Conservation (phyloP, 2,329 filamentous ascomycete genomes). For the Talaromyces sp. region DNA sequence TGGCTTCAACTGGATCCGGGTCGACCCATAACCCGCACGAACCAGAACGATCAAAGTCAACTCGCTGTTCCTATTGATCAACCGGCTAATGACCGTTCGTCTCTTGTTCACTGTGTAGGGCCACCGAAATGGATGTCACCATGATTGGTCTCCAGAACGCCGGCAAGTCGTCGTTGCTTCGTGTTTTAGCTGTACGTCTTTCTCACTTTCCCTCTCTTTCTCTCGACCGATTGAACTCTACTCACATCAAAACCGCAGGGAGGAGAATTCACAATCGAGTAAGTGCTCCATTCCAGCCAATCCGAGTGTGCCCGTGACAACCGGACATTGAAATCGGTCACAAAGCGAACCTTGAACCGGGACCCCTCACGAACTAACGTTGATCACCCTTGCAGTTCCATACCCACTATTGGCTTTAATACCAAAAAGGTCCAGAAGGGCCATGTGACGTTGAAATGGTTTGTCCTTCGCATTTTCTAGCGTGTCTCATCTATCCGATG, state of each 20-base stretch:
- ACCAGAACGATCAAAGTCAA: slow-evolving; percentile 15
- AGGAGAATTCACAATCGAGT: slow-evolving; percentile 98
- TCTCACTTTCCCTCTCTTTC: background rate
- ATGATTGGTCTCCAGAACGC: slow-evolving; percentile 99
- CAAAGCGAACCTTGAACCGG: background rate
- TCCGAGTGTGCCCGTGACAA: slow-evolving; percentile 4
- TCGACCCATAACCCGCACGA: slow-evolving; percentile 35
- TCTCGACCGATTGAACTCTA: background rate
- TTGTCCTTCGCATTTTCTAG: slow-evolving; percentile 33
- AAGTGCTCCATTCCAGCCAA: slow-evolving; percentile 49
- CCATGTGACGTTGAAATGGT: slow-evolving; percentile 97
- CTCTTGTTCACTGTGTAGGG: slow-evolving; percentile 60
- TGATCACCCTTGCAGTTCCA: slow-evolving; percentile 65
- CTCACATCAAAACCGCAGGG: slow-evolving; percentile 59
- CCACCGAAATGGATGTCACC: slow-evolving; percentile 98
- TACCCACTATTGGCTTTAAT: slow-evolving; percentile 98
- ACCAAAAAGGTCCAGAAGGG: slow-evolving; percentile 98
- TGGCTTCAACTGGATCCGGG: slow-evolving; percentile 8
- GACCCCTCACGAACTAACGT: slow-evolving; percentile 18
- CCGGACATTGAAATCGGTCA: background rate
- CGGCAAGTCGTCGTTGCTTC: slow-evolving; percentile 91
- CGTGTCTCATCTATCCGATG: background rate
- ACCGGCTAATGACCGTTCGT: slow-evolving; percentile 17
- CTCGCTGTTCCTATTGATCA: background rate
- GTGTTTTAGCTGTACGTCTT: slow-evolving; percentile 84